A percentile compares a stretch with the other conserved stretches of the same genome.
These are phyloP conservation scores for Paraconiothyrium sp. DNA, from an alignment of 2,329 filamentous ascomycete species.

Conservation along the genomic window DNA sequence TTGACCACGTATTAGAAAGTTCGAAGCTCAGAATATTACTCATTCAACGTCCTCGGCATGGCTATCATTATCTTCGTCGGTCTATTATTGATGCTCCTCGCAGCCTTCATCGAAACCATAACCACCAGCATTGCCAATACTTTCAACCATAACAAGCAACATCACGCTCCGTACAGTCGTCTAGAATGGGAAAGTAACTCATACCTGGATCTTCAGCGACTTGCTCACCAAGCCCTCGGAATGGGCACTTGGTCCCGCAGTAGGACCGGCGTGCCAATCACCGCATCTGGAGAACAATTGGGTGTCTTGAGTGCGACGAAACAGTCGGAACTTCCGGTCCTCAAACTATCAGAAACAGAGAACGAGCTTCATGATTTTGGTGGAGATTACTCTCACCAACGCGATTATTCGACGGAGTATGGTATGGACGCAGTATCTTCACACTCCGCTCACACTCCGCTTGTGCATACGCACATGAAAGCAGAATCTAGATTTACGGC, in stretches of 20 bases:
- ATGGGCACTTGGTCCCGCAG: slow-evolving; percentile 28
- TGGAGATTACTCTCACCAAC: background rate
- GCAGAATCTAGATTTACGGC: no score
- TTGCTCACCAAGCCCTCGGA: slow-evolving; percentile 31
- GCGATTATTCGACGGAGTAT: background rate
- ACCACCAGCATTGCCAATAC: background rate
- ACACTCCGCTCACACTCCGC: background rate
- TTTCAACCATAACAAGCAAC: background rate
- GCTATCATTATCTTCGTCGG: slow-evolving; percentile 19
- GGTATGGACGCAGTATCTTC: background rate
- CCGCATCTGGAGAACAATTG: slow-evolving; percentile 17
- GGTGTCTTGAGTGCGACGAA: slow-evolving; percentile 18
- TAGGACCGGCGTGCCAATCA: slow-evolving; percentile 23
- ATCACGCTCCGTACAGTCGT: background rate
- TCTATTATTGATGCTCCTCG: slow-evolving; percentile 14
- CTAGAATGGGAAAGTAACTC: slow-evolving; percentile 31
- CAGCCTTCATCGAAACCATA: slow-evolving; percentile 15
- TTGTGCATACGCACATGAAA: background rate
- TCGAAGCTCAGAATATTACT: slow-evolving; percentile 18
- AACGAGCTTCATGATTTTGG: background rate
- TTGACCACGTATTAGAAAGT: slow-evolving; percentile 14
- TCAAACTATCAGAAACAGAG: background rate
- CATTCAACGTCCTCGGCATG: slow-evolving; percentile 24
- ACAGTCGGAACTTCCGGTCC: slow-evolving; percentile 10
- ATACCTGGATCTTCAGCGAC: slow-evolving; percentile 31